Evolutionary conservation across 78 protist species (phyloP), one percentile per base, ranked within the genome.

Genomic region (Polysphondylium violaceum): DNA sequence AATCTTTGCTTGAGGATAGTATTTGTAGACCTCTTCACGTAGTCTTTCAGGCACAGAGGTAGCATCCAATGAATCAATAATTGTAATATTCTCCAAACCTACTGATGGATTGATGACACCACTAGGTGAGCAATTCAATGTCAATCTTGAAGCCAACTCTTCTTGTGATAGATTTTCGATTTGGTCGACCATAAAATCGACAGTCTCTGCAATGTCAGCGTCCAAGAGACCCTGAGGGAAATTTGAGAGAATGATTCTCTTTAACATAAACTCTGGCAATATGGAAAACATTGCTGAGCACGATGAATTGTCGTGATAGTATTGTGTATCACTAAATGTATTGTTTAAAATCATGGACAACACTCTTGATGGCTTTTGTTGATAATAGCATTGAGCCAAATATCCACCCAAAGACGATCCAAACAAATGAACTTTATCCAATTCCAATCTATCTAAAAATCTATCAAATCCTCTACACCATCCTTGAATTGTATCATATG

Each of bases 151-250:
- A 8, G 91, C 35, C 23, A 93, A 35, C 29, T 71, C 93, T 9
- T 19, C 7, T 7, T 63, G 87, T 4, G 2, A 44, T 21, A 93
- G 61, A 11, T 77, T 38, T 33, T 93, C 96, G 6, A 93, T 5
- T 81, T 86, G 93, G 5, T 95, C 94, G 33, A 95, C 97, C 94
- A 95, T 88, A 35, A 95, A 95, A 50, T 95, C 97, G 9, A 93
- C 56, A 19, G 95, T 74, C 59, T 95, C 95, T 9, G 91, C 94
- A 0, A 94, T 74, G 19, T 72, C 77, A 7, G 68, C 29, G 51
- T 69, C 92, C 21, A 93, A 47, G 16, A 11, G 11, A 19, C 71
- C 90, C 2, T 58, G 2, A 36, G 97, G 96, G 23, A 95, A 89
- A 33, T 86, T 93, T 23, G 47, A 7, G 7, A 95, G 19, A 44